phyloP scores from a whole-genome alignment of 2,329 filamentous ascomycete genomes.

The Arthrobotrys sinensis region DNA sequence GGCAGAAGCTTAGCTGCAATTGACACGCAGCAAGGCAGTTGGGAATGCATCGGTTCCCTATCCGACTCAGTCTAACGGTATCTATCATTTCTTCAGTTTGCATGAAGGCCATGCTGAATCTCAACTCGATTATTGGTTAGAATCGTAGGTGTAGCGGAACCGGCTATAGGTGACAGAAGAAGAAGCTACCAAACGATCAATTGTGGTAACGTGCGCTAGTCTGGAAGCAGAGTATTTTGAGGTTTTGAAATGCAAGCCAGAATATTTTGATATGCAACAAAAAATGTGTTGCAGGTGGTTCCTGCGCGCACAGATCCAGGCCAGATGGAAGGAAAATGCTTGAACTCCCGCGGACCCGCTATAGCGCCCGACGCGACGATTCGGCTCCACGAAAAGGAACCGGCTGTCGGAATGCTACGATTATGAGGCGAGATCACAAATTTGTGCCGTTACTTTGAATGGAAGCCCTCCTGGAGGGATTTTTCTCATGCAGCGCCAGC shows the following conservation, averaged over 20 bases:
- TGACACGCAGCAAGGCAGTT: conserved; percentile 9
- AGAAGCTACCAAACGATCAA: conserved; percentile 12
- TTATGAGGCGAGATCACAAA: conserved; percentile 20
- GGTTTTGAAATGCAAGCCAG: conserved; percentile 1
- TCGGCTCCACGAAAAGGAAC: conserved; percentile 19
- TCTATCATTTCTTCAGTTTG: background rate
- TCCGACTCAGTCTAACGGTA: background rate
- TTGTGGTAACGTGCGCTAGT: conserved; percentile 39
- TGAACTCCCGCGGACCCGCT: background rate
- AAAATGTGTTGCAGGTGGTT: conserved; percentile 24
- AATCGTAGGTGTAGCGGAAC: background rate
- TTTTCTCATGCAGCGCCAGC: conserved; percentile 18
- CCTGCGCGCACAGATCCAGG: background rate
- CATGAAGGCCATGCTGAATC: conserved; percentile 18
- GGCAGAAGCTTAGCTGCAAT: conserved; percentile 24
- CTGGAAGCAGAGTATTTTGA: conserved; percentile 29
- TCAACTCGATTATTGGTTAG: conserved; percentile 7
- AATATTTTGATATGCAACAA: conserved; percentile 33
- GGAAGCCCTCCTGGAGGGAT: conserved; percentile 8
- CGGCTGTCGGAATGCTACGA: conserved; percentile 13
- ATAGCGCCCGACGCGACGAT: background rate
- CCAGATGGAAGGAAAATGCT: conserved; percentile 4
- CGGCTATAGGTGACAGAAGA: conserved; percentile 12
- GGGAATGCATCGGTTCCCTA: conserved; percentile 27
- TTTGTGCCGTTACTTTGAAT: background rate